phyloP scores from a whole-genome alignment of 2,329 filamentous ascomycete genomes.

The Cytospora schulzeri region DNA sequence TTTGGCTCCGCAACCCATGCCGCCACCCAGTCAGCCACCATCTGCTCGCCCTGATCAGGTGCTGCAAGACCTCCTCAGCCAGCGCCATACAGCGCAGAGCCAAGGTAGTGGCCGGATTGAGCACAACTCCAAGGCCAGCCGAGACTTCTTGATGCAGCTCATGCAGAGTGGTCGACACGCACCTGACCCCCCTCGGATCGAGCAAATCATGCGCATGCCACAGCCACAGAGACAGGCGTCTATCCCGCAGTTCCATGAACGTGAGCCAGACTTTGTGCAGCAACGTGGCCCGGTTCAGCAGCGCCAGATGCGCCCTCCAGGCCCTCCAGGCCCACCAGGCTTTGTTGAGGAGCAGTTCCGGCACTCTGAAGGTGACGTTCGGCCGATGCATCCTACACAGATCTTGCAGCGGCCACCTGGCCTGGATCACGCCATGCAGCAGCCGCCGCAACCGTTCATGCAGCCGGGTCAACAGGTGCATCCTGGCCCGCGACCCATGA shows the following conservation, averaged over 20 bases:
- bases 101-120: slow-evolving; percentile 52
- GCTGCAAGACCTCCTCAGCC: slow-evolving; percentile 61
- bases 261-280: slow-evolving; percentile 51
- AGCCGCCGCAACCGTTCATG: slow-evolving; percentile 33
- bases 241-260: slow-evolving; percentile 49
- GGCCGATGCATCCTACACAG: slow-evolving; percentile 60
- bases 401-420: slow-evolving; percentile 67
- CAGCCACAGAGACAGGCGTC: slow-evolving; percentile 55
- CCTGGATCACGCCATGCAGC: slow-evolving; percentile 53
- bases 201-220: slow-evolving; percentile 57
- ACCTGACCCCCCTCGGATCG: slow-evolving; percentile 53
- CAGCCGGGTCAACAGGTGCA: slow-evolving; percentile 49
- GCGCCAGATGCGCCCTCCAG: slow-evolving; percentile 47
- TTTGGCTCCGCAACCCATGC: slow-evolving; percentile 50
- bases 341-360: slow-evolving; percentile 59
- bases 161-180: slow-evolving; percentile 64
- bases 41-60: slow-evolving; percentile 58
- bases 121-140: slow-evolving; percentile 49
- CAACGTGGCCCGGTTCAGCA: slow-evolving; percentile 42
- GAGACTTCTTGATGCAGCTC: slow-evolving; percentile 83
- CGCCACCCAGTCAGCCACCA: slow-evolving; percentile 48
- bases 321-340: slow-evolving; percentile 52
- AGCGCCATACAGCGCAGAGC: slow-evolving; percentile 58
- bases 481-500: slow-evolving; percentile 49
- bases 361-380: slow-evolving; percentile 49